Conservation (phyloP, 768 basidiomycete genomes). For the Phaeotremella fagi region DNA sequence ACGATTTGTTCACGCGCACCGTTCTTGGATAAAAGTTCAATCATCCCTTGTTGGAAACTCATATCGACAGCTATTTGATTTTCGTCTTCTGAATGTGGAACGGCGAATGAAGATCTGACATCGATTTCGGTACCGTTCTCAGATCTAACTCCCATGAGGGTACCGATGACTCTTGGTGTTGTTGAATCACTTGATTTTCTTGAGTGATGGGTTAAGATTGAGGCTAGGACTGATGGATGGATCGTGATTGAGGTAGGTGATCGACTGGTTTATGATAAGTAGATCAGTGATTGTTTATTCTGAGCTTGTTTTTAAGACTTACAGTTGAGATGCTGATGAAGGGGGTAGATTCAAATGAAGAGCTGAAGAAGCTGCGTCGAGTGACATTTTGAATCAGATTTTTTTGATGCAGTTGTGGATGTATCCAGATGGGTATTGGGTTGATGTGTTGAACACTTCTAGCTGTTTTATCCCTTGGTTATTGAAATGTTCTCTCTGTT, state of each 20-base stretch:
- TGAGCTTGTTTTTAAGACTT: too few species aligned
- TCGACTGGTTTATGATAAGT: conserved; percentile 18
- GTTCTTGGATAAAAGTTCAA: conserved; percentile 79
- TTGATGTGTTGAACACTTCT: too few species aligned
- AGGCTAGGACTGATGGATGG: conserved; percentile 87
- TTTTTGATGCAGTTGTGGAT: neutral
- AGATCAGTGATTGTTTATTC: neutral
- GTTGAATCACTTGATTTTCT: conserved; percentile 69
- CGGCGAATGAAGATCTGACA: conserved; percentile 80
- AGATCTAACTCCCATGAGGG: conserved; percentile 77
- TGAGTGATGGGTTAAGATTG: conserved; percentile 94
- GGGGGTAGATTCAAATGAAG: conserved; percentile 43
- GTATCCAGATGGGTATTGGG: too few species aligned
- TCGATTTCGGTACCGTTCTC: conserved; percentile 60
- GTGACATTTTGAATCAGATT: conserved; percentile 28
- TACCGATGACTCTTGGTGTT: conserved; percentile 75
- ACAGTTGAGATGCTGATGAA: conserved; percentile 35
- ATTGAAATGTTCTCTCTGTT: neutral
- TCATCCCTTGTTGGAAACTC: conserved; percentile 91
- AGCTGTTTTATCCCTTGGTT: neutral
- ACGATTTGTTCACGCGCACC: conserved; percentile 63
- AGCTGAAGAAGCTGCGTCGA: conserved; percentile 36
- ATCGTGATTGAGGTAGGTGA: conserved; percentile 57
- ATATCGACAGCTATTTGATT: conserved; percentile 94
- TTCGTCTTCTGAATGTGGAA: conserved; percentile 83